These are phyloP conservation scores for Solanum corneliomulleri DNA, from an alignment of 257 asterid species.

Conservation along the genomic window DNA sequence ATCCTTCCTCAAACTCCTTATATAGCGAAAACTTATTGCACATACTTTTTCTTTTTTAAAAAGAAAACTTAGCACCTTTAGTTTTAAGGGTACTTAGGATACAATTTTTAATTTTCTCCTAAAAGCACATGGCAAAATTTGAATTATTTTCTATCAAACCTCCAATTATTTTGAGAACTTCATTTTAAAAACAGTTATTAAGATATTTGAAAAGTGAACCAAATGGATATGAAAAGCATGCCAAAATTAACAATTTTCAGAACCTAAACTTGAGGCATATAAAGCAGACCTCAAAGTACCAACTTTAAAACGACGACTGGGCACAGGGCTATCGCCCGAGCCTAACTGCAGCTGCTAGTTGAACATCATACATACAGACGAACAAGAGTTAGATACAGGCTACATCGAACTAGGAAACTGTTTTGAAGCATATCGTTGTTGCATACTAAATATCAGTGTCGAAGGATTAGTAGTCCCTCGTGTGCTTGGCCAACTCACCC, in stretches of 20 bases:
- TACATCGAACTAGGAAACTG: background rate
- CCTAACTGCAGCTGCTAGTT: background rate
- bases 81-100: background rate
- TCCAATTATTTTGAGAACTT: background rate
- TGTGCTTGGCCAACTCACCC: constrained; percentile 4
- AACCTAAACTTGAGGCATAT: background rate
- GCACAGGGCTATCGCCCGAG: background rate
- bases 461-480: background rate
- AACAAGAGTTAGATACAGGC: background rate
- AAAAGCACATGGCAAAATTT: background rate
- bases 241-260: background rate
- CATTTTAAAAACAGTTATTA: background rate
- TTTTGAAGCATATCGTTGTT: background rate
- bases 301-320: background rate
- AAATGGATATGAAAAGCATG: background rate
- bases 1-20: background rate
- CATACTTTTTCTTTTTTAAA: too few species aligned
- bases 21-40: background rate
- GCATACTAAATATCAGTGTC: background rate
- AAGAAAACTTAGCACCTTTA: too few species aligned
- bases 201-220: background rate
- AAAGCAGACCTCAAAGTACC: background rate
- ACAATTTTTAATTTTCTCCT: background rate
- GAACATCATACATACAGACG: background rate
- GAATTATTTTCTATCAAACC: background rate